Conservation (phyloP, 345 rosid species). For the Camelina sativa region DNA sequence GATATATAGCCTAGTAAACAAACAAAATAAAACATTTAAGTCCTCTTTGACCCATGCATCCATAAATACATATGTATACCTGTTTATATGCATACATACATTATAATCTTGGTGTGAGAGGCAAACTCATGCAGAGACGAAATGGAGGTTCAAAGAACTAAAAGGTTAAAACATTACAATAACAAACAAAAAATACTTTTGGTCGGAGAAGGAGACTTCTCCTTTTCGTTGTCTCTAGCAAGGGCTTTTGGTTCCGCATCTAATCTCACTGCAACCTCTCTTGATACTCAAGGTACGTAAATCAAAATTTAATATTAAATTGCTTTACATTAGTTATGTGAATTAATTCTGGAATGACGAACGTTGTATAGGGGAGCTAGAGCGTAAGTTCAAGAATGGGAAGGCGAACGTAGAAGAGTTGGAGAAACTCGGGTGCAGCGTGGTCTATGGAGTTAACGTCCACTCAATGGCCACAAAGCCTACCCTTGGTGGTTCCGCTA, state of each 20-base stretch:
- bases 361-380: slow-evolving; percentile 29
- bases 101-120: not conserved
- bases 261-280: slow-evolving; percentile 56
- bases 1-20: not conserved
- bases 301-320: not conserved
- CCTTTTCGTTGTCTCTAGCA: slow-evolving; percentile 57
- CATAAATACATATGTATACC: not conserved
- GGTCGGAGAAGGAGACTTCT: slow-evolving; percentile 69
- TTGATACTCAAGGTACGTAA: slow-evolving; percentile 41
- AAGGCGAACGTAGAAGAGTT: slow-evolving; percentile 36
- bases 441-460: slow-evolving; percentile 44
- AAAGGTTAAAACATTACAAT: slow-evolving; percentile 48
- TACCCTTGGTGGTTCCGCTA: not conserved
- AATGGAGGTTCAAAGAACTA: slow-evolving; percentile 33
- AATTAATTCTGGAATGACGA: not conserved
- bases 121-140: not conserved
- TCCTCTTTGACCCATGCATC: slow-evolving; percentile 25
- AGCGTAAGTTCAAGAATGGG: slow-evolving; percentile 25
- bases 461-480: slow-evolving; percentile 37
- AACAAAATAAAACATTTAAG: slow-evolving; percentile 25
- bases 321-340: too few relatives aligned
- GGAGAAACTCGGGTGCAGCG: slow-evolving; percentile 39
- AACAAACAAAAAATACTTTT: slow-evolving; percentile 50
- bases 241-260: slow-evolving; percentile 53
- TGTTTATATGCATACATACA: not conserved